These are phyloP conservation scores for Coleophoma crateriformis DNA, from an alignment of 2,329 filamentous ascomycete genomes.

Conservation along the genomic window DNA sequence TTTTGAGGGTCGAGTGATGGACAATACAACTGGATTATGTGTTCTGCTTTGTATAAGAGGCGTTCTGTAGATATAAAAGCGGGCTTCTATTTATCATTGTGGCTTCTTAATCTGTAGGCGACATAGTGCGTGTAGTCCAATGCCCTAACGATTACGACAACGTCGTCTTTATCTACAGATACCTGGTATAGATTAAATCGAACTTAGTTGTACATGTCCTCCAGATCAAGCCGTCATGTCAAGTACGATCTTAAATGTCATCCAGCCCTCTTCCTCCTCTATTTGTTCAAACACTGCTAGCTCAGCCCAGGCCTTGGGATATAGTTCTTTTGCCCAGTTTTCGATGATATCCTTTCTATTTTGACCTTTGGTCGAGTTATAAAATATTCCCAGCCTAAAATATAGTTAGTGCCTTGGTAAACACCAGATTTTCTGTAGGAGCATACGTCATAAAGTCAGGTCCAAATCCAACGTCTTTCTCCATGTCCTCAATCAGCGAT, in stretches of 20 bases:
- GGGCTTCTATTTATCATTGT: no score
- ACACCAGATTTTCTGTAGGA: neutral
- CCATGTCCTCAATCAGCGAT: slow-evolving; percentile 60
- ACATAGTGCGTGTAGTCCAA: no score
- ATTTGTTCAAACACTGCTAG: slow-evolving; percentile 33
- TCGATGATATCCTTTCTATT: slow-evolving; percentile 65
- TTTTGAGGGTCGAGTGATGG: slow-evolving; percentile 44
- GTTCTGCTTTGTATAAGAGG: no score
- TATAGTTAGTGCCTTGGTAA: slow-evolving; percentile 7
- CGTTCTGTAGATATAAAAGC: no score
- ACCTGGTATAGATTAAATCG: no score
- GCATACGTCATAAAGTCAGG: slow-evolving; percentile 71
- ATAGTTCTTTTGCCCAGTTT: slow-evolving; percentile 64
- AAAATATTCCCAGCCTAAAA: slow-evolving; percentile 64
- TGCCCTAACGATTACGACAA: no score
- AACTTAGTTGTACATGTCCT: neutral
- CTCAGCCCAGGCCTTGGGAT: slow-evolving; percentile 64
- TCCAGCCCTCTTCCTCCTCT: slow-evolving; percentile 19
- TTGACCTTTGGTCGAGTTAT: slow-evolving; percentile 65
- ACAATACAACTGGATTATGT: neutral
- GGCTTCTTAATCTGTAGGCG: no score
- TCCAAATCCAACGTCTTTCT: slow-evolving; percentile 57
- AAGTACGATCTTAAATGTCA: slow-evolving; percentile 19
- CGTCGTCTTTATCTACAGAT: no score
- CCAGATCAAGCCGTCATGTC: slow-evolving; percentile 15